Evolutionary conservation across 768 basidiomycete genomes (phyloP).

Genomic region (Boletales sp.): DNA sequence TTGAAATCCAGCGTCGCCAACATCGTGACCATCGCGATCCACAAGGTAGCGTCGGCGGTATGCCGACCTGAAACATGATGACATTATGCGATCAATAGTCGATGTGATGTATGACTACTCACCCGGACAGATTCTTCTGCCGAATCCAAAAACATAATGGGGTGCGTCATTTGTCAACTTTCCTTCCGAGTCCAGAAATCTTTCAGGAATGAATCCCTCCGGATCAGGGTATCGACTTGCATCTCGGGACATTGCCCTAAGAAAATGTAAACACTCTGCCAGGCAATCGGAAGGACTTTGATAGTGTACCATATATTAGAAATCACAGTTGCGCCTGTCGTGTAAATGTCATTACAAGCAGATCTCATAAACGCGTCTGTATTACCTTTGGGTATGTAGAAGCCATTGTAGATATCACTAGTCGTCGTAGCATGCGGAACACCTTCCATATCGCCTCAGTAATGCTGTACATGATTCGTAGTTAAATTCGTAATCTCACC

Average conservation of each 20-base stretch:
- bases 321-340: slow-evolving; percentile 4
- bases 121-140: background rate
- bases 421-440: background rate
- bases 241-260: background rate
- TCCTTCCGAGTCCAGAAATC: background rate
- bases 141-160: background rate
- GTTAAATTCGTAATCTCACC: background rate
- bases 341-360: background rate
- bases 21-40: background rate
- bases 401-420: background rate
- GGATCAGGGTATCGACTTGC: background rate
- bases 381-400: background rate
- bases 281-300: background rate
- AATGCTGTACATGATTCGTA: background rate
- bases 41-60: background rate
- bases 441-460: background rate
- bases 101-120: background rate
- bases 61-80: background rate
- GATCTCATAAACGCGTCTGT: no score
- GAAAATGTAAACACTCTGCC: background rate
- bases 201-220: background rate
- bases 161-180: background rate
- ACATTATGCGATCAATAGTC: background rate
- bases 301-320: slow-evolving; percentile 8
- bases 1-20: background rate